Conservation (phyloP, 176 grass and related monocot genomes). For the Oryza meridionalis region DNA sequence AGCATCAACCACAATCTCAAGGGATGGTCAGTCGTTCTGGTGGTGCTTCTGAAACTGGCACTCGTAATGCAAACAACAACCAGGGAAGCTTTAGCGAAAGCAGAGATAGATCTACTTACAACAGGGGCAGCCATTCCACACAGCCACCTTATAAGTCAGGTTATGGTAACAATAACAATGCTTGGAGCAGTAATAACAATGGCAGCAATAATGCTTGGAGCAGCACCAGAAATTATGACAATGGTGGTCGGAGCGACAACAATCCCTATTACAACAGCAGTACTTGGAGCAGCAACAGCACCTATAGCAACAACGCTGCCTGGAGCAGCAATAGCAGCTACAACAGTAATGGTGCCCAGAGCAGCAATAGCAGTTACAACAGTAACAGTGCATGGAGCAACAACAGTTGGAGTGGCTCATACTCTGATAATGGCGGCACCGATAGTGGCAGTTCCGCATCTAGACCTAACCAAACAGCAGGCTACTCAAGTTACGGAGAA, state of each 20-base stretch:
- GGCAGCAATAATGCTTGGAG: not conserved
- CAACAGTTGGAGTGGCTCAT: constrained; percentile 28
- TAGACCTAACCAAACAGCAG: constrained; percentile 34
- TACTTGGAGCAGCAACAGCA: not conserved
- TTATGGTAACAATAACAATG: constrained; percentile 36
- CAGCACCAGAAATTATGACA: not conserved
- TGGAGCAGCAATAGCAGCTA: not conserved
- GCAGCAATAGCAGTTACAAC: not conserved
- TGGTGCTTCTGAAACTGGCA: constrained; percentile 18
- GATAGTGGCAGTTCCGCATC: constrained; percentile 16
- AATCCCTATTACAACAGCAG: too few relatives aligned
- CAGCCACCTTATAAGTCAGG: constrained; percentile 39
- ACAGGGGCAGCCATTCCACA: constrained; percentile 28
- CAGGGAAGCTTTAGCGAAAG: constrained; percentile 32
- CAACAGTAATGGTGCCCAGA: not conserved
- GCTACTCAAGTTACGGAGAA: constrained; percentile 34
- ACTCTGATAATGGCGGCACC: constrained; percentile 20
- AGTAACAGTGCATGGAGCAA: constrained; percentile 30
- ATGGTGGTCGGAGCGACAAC: not conserved
- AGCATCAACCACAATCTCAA: constrained; percentile 39
- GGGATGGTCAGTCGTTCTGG: not conserved
- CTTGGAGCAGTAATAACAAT: constrained; percentile 24
- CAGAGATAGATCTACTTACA: constrained; percentile 25
- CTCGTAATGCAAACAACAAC: constrained; percentile 23
- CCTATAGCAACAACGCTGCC: not conserved